Evolutionary conservation across 2,329 filamentous ascomycete species (phyloP), one percentile per base, ranked within the genome.

Genomic region (Aspergillus fumigatus): DNA sequence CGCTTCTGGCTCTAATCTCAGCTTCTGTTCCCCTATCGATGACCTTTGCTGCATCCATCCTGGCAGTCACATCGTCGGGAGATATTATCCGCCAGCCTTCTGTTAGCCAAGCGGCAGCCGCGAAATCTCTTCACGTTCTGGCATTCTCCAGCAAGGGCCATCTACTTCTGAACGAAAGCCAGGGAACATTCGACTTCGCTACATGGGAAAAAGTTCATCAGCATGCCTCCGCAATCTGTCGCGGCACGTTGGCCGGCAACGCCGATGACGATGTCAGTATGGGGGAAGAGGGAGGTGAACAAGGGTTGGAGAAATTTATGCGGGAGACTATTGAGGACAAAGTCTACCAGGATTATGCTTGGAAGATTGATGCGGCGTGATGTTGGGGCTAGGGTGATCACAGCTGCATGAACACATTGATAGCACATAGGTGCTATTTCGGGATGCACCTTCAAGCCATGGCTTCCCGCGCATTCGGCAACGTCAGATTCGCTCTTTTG

Each of bases 11-110:
- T 23, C 82, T 97, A 17, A 79, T 97, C 38, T 91, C 92, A 47
- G 91, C 89, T 26, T 88, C 89, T 1, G 82, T 97, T 35, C 92
- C 93, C 11, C 81, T 97, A 67, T 86, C 86, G 48, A 85, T 87
- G 59, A 88, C 88, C 11, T 83, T 88, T 47, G 86, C 85, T 19
- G 82, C 89, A 2, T 82, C 83, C 1, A 75, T 88, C 21, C 74
- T 91, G 59, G 86, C 86, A 23, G 78, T 91, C 32, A 71, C 78
- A 21, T 49, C 65, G 38, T 66, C 71, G 32, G 67, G 72, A 41
- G 63, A 73, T 50, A 74, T 86, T 32, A 71, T 85, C 29, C 73
- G 78, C 27, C 82, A 87, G 54, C 91, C 91, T 6, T 84, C 83
- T 3, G 79, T 84, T 5, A 78, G 82, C 23, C 81, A 89, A 58